Evolutionary conservation across 2,329 filamentous ascomycete species (phyloP).

Genomic region (Curvularia hawaiiensis): DNA sequence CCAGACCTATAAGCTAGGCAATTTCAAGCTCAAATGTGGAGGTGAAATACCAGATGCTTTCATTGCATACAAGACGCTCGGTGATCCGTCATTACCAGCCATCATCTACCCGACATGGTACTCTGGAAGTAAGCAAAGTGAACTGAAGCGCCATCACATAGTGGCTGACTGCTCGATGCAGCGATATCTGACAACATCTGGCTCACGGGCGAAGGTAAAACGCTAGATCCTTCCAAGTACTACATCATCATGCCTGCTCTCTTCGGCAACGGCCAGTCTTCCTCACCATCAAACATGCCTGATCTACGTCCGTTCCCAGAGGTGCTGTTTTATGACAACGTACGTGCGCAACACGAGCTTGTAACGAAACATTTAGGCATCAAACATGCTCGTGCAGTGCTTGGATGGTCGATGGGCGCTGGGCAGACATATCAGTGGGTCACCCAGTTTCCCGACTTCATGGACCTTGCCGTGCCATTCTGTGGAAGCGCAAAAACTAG

Average conservation of each 20-base stretch:
- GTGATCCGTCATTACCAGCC: slow-evolving; percentile 64
- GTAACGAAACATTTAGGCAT: slow-evolving; percentile 68
- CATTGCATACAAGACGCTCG: slow-evolving; percentile 79
- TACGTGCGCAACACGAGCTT: slow-evolving; percentile 68
- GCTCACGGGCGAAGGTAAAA: slow-evolving; percentile 70
- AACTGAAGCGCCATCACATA: background rate
- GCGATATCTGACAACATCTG: slow-evolving; percentile 74
- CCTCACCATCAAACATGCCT: slow-evolving; percentile 67
- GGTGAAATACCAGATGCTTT: slow-evolving; percentile 66
- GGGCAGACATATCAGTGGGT: slow-evolving; percentile 70
- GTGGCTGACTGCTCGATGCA: slow-evolving; percentile 20
- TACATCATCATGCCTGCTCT: slow-evolving; percentile 72
- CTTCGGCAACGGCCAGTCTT: slow-evolving; percentile 72
- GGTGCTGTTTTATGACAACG: slow-evolving; percentile 71
- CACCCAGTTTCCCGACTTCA: slow-evolving; percentile 66
- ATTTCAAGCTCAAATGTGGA: slow-evolving; percentile 71
- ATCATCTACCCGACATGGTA: slow-evolving; percentile 83
- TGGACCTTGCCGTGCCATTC: slow-evolving; percentile 69
- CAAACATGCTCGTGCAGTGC: slow-evolving; percentile 64
- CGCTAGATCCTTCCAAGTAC: slow-evolving; percentile 67
- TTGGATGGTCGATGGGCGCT: slow-evolving; percentile 75
- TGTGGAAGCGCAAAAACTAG: slow-evolving; percentile 69
- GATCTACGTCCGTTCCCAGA: slow-evolving; percentile 63
- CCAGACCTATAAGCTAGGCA: slow-evolving; percentile 64
- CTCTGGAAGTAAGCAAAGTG: slow-evolving; percentile 57